A percentile compares a stretch with the other conserved stretches of the same genome.
Evolutionary conservation across 2,329 filamentous ascomycete genomes (phyloP).

Genomic region (Ploettnerulaceae sp.): DNA sequence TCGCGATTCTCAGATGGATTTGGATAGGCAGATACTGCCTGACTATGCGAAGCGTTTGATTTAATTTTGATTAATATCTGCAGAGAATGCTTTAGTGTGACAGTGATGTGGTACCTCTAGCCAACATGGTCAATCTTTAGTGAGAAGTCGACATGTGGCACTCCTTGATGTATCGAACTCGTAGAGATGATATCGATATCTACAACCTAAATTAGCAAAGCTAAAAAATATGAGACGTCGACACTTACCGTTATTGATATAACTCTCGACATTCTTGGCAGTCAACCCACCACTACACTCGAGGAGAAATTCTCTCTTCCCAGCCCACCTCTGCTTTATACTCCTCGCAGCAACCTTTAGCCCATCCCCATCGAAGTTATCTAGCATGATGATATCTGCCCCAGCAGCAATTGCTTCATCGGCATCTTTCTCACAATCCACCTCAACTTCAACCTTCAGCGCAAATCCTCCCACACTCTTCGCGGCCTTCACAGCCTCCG

Average conservation of each 20-base stretch:
- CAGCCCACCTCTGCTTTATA: slow-evolving; percentile 76
- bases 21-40: neutral
- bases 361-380: slow-evolving; percentile 83
- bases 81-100: neutral
- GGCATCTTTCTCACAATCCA: slow-evolving; percentile 80
- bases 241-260: slow-evolving; percentile 68
- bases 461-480: slow-evolving; percentile 82
- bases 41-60: neutral
- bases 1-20: neutral
- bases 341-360: slow-evolving; percentile 69
- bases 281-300: slow-evolving; percentile 92
- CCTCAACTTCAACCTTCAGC: slow-evolving; percentile 94
- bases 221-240: no score
- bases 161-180: slow-evolving; percentile 94
- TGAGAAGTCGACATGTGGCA: slow-evolving; percentile 90
- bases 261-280: slow-evolving; percentile 74
- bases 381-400: slow-evolving; percentile 94
- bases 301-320: slow-evolving; percentile 68
- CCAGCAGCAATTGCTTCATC: slow-evolving; percentile 87
- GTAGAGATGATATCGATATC: slow-evolving; percentile 96
- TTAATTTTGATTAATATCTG: neutral
- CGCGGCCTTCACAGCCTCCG: slow-evolving; percentile 77
- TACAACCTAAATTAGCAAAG: slow-evolving; percentile 33
- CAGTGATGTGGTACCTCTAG: neutral
- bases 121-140: slow-evolving; percentile 66